These are phyloP conservation scores for Colletotrichum camelliae DNA, from an alignment of 2,329 filamentous ascomycete species.

Conservation along the genomic window DNA sequence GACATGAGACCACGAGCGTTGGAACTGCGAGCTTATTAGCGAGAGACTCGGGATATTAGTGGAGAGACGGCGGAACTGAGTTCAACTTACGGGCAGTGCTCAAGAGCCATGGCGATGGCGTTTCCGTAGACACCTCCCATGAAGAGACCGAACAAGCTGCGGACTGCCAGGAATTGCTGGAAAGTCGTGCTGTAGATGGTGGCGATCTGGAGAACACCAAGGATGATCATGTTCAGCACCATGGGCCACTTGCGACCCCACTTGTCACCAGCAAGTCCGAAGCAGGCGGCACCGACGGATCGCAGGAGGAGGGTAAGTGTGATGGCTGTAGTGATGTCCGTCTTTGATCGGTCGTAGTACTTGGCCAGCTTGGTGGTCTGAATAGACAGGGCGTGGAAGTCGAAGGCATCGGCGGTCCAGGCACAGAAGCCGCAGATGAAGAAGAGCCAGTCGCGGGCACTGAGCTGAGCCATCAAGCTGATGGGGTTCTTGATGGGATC, in stretches of 20 bases:
- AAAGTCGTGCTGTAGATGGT: conserved; percentile 81
- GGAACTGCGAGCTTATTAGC: conserved; percentile 37
- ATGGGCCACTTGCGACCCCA: conserved; percentile 86
- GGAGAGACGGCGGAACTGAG: not conserved
- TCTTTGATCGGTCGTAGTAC: conserved; percentile 58
- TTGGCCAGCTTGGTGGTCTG: conserved; percentile 73
- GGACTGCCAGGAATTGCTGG: conserved; percentile 74
- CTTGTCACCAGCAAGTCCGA: conserved; percentile 79
- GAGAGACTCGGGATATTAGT: not conserved
- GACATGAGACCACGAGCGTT: conserved; percentile 81
- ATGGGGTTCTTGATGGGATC: conserved; percentile 74
- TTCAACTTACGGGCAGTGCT: conserved; percentile 67
- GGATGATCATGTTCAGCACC: conserved; percentile 78
- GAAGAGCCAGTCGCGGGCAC: conserved; percentile 73
- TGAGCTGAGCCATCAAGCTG: conserved; percentile 69
- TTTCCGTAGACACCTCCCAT: conserved; percentile 86
- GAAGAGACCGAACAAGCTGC: conserved; percentile 76
- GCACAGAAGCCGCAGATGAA: conserved; percentile 76
- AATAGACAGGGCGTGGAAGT: conserved; percentile 82
- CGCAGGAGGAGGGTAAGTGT: conserved; percentile 77
- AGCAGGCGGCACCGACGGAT: conserved; percentile 76
- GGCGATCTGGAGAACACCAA: conserved; percentile 71
- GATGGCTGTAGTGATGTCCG: conserved; percentile 76
- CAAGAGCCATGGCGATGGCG: conserved; percentile 78
- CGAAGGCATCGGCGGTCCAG: conserved; percentile 85